Evolutionary conservation across 1,139 yeast genomes (phyloP), one percentile per base, ranked within the genome.

Genomic region (Scheffersomyces titani): DNA sequence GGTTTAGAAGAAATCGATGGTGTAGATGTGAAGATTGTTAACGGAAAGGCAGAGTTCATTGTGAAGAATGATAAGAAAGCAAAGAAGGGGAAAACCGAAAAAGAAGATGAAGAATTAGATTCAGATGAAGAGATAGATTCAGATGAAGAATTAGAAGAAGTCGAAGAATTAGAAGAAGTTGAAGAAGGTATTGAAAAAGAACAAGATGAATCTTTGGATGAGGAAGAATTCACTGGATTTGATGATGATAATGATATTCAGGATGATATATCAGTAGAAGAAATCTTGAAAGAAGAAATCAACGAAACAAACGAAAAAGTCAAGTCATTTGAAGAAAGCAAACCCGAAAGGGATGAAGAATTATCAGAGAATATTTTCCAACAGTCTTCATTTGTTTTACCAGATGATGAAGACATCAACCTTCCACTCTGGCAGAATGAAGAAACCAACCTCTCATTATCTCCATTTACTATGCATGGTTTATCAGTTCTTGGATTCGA

Each of bases 1-100:
- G 99, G 98, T 0, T 75, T 94, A 49, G 98, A 94, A 71, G 99
- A 94, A 70, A 83, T 94, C 54, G 98, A 92, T 55, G 98, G 97
- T 30, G 98, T 93, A 22, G 93, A 84, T 65, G 93, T 93, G 5
- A 84, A 84, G 60, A 79, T 85, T 55, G 84, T 86, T 3, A 78
- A 85, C 56, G 97, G 96, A 18, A 77, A 78, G 59, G 85, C 88
- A 0, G 82, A 83, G 62, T 90, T 90, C 65, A 72, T 84, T 22
- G 84, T 86, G 3, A 80, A 77, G 54, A 87, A 84, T 49, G 74
- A 76, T 9, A 61, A 64, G 30, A 66, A 66, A 19, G 58, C 55
- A 18, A 56, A 60, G 30, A 53, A 56, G 11, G 64, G 58, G 16
- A 57, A 54, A 6, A 58, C 54, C 22, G 61, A 64, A 44, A 52